Evolutionary conservation across 1,284 basidiomycete species (phyloP).

Genomic region (Leccinum subfulvum): DNA sequence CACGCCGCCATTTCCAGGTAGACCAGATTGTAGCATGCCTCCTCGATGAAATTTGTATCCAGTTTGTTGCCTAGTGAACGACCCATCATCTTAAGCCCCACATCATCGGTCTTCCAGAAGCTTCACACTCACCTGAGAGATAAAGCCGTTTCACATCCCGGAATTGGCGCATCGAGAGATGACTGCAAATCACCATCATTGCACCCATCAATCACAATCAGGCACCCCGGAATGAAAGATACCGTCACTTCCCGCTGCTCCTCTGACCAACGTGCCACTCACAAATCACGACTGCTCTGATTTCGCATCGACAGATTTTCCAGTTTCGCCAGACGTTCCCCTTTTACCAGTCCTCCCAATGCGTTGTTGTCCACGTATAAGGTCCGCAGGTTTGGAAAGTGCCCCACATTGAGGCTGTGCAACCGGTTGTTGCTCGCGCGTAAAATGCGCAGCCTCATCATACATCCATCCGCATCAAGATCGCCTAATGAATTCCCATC

Average conservation of each 20-base stretch:
- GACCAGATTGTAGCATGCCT: constrained; percentile 82
- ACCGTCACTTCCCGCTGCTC: constrained; percentile 34
- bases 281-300: constrained; percentile 76
- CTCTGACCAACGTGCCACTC: constrained; percentile 39
- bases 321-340: constrained; percentile 62
- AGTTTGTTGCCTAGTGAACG: constrained; percentile 47
- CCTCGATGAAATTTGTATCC: constrained; percentile 46
- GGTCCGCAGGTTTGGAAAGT: constrained; percentile 77
- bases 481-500: constrained; percentile 71
- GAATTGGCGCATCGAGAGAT: constrained; percentile 68
- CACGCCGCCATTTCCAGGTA: constrained; percentile 95
- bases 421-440: constrained; percentile 85
- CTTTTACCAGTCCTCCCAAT: constrained; percentile 54
- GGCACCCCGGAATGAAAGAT: constrained; percentile 38
- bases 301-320: constrained; percentile 92
- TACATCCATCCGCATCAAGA: constrained; percentile 49
- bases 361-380: constrained; percentile 91
- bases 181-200: constrained; percentile 44
- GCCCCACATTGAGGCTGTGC: constrained; percentile 63
- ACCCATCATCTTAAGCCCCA: constrained; percentile 11
- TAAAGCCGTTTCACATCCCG: constrained; percentile 92
- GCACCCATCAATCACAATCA: constrained; percentile 38
- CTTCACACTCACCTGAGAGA: constrained; percentile 72
- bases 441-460: constrained; percentile 79
- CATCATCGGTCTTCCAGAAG: constrained; percentile 9